Conservation (phyloP, 331 rosid genomes). For the Malus hybrid region DNA sequence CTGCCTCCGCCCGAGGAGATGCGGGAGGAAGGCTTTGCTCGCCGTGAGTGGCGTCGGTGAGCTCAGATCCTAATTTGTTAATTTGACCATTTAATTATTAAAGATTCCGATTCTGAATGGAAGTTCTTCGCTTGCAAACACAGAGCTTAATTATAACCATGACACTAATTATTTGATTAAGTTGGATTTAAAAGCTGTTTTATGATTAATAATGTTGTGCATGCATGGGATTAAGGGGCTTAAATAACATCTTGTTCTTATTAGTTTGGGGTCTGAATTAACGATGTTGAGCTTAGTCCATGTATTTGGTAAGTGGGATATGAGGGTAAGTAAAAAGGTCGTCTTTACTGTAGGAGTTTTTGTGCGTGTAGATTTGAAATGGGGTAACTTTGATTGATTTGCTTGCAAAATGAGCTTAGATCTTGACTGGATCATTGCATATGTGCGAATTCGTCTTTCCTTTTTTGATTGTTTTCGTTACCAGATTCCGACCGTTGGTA, state of each 20-base stretch:
- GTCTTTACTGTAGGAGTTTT: background rate
- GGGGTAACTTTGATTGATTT: background rate
- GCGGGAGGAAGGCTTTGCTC: slow-evolving; percentile 73
- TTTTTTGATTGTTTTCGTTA: too few species aligned
- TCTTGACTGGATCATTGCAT: background rate
- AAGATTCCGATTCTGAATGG: background rate
- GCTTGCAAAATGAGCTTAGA: background rate
- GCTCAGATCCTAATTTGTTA: slow-evolving; percentile 8
- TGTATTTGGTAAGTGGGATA: background rate
- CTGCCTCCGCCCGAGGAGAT: slow-evolving; percentile 63
- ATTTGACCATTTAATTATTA: background rate
- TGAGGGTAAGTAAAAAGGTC: background rate
- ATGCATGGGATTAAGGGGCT: background rate
- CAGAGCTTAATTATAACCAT: too few species aligned
- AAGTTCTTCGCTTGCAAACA: background rate
- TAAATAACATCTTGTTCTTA: background rate
- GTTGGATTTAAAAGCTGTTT: background rate
- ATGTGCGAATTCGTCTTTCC: background rate
- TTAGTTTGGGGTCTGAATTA: background rate
- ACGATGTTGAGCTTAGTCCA: background rate
- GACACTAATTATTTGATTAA: background rate
- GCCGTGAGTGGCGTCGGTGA: slow-evolving; percentile 92
- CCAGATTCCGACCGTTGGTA: too few species aligned
- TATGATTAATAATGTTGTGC: background rate
- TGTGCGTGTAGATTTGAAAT: background rate